These are phyloP conservation scores for Nemania sp. DNA, from an alignment of 2,329 filamentous ascomycete species.

Conservation along the genomic window DNA sequence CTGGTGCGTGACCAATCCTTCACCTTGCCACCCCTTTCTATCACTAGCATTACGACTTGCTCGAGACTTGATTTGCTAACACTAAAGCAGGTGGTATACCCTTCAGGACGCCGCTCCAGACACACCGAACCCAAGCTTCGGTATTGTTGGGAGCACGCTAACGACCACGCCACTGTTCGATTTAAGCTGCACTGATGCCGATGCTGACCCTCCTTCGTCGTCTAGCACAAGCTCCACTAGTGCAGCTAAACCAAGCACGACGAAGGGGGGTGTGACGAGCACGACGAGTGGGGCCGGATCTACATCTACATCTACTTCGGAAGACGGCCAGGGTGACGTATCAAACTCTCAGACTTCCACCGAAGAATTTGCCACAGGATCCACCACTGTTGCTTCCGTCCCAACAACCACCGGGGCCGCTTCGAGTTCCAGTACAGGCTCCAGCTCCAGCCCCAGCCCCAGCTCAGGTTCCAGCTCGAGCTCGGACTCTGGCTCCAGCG, in stretches of 20 bases:
- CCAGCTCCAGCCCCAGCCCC: conserved; percentile 48
- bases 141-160: conserved; percentile 70
- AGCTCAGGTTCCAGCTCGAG: conserved; percentile 48
- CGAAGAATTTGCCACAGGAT: conserved; percentile 42
- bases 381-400: conserved; percentile 34
- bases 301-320: conserved; percentile 37
- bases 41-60: too few species aligned
- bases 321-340: conserved; percentile 43
- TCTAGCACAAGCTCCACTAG: too few species aligned
- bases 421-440: conserved; percentile 39
- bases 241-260: conserved; percentile 24
- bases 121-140: conserved; percentile 76
- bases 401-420: conserved; percentile 37
- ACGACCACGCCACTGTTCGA: conserved; percentile 70
- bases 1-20: conserved; percentile 61
- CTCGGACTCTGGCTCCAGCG: conserved; percentile 1
- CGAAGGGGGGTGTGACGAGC: conserved; percentile 11
- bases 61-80: neutral
- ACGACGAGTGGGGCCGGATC: conserved; percentile 6
- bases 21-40: too few species aligned
- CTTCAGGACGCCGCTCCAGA: conserved; percentile 73
- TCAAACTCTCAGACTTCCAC: conserved; percentile 47
- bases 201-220: conserved; percentile 31
- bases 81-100: conserved; percentile 67
- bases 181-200: conserved; percentile 66